Conservation (phyloP, 345 rosid genomes). For the Barbarea vulgaris region DNA sequence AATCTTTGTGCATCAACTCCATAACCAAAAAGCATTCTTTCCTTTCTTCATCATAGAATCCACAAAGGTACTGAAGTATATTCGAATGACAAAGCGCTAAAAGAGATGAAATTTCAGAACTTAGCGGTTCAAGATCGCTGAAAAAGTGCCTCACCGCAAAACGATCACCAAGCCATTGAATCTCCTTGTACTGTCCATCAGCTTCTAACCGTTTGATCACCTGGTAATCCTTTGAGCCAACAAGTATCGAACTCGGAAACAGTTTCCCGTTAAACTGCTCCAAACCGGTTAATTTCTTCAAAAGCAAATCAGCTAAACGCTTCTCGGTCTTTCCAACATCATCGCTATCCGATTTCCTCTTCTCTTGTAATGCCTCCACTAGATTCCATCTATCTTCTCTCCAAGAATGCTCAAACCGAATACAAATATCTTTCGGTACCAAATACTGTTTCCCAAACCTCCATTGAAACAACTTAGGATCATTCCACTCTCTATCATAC, state of each 20-base stretch:
- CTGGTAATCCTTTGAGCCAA: constrained; percentile 64
- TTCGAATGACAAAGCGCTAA: constrained; percentile 82
- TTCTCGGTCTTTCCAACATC: constrained; percentile 56
- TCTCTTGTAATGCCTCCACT: constrained; percentile 63
- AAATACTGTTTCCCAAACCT: constrained; percentile 81
- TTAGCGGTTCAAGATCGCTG: constrained; percentile 55
- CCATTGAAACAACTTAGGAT: constrained; percentile 75
- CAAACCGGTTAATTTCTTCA: constrained; percentile 57
- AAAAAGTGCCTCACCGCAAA: constrained; percentile 65
- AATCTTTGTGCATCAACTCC: constrained; percentile 82
- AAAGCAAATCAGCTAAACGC: constrained; percentile 58
- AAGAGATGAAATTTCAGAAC: constrained; percentile 58
- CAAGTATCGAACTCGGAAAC: constrained; percentile 61
- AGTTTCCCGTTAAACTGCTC: constrained; percentile 50
- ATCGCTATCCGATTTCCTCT: constrained; percentile 45
- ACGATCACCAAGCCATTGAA: constrained; percentile 80
- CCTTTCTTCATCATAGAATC: constrained; percentile 74
- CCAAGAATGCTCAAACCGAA: constrained; percentile 57
- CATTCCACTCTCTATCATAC: constrained; percentile 74
- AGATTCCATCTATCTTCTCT: constrained; percentile 83
- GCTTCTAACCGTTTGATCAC: constrained; percentile 62
- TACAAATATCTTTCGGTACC: constrained; percentile 52
- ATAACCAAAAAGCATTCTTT: constrained; percentile 70
- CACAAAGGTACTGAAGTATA: constrained; percentile 67
- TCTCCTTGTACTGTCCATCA: constrained; percentile 71